Conservation (phyloP, 192 early-diverging fungal genomes). For the Umbelopsis sp. region DNA sequence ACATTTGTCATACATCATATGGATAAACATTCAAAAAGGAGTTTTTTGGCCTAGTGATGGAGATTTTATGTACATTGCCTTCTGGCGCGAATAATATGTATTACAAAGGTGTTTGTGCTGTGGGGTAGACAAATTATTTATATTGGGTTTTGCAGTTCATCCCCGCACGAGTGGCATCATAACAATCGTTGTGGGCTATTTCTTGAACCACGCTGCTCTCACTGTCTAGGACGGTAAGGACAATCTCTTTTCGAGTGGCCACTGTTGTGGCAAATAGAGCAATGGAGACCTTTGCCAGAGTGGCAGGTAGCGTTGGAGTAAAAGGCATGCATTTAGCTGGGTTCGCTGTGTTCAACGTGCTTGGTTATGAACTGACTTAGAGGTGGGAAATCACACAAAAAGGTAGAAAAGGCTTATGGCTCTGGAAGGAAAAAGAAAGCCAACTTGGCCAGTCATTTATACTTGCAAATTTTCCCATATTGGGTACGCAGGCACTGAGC, state of each 20-base stretch:
- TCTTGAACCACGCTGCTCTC: too few species aligned
- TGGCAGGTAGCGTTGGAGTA: neutral
- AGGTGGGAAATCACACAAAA: slow-evolving; percentile 8
- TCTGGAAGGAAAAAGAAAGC: neutral
- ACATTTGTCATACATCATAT: too few species aligned
- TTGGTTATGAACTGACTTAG: neutral
- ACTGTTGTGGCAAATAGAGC: neutral
- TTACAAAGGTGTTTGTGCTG: too few species aligned
- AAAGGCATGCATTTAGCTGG: neutral
- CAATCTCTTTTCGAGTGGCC: slow-evolving; percentile 11
- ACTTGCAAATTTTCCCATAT: slow-evolving; percentile 4
- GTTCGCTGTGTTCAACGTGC: neutral
- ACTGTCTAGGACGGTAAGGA: slow-evolving; percentile 14
- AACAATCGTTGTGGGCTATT: too few species aligned
- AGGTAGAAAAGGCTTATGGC: neutral
- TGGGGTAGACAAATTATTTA: too few species aligned
- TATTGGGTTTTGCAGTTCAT: too few species aligned
- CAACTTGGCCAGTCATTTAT: neutral
- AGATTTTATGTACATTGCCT: too few species aligned
- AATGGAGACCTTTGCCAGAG: slow-evolving; percentile 13
- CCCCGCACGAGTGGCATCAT: too few species aligned
- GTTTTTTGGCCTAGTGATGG: too few species aligned
- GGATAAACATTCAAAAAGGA: too few species aligned
- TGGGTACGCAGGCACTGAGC: slow-evolving; percentile 2
- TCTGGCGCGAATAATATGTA: too few species aligned